Evolutionary conservation across 495 filamentous ascomycete genomes (phyloP).

Genomic region (Neurospora cerealis): DNA sequence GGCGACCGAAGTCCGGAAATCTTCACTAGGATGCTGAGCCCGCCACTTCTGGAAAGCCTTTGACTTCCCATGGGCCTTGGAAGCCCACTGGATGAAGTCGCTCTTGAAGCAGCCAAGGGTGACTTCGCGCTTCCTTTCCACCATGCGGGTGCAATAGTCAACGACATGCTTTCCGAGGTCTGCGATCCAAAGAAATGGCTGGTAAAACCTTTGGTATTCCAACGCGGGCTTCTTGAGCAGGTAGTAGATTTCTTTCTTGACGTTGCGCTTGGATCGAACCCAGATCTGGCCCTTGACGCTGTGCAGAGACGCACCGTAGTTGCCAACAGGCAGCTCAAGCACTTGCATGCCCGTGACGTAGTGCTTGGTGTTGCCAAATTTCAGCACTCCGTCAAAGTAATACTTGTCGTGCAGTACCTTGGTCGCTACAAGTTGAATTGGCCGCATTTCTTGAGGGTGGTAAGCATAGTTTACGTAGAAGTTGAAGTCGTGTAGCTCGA

Average conservation of each 20-base stretch:
- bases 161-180: constrained; percentile 58
- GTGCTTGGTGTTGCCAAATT: constrained; percentile 24
- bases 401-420: constrained; percentile 24
- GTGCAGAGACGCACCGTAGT: constrained; percentile 43
- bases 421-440: constrained; percentile 39
- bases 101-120: constrained; percentile 41
- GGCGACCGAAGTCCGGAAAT: constrained; percentile 48
- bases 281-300: constrained; percentile 46
- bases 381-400: constrained; percentile 53
- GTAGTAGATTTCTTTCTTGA: constrained; percentile 47
- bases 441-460: constrained; percentile 37
- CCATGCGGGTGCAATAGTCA: constrained; percentile 41
- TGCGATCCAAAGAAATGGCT: constrained; percentile 56
- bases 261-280: constrained; percentile 41
- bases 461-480: constrained; percentile 32
- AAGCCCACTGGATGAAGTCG: constrained; percentile 47
- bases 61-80: constrained; percentile 26
- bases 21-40: constrained; percentile 28
- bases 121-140: constrained; percentile 23
- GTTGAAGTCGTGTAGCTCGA: constrained; percentile 40
- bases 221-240: constrained; percentile 40
- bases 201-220: constrained; percentile 49
- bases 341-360: constrained; percentile 50
- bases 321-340: constrained; percentile 49
- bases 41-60: constrained; percentile 40